Evolutionary conservation across 495 filamentous ascomycete genomes (phyloP).

Genomic region (Hypomontagnella monticulosa): DNA sequence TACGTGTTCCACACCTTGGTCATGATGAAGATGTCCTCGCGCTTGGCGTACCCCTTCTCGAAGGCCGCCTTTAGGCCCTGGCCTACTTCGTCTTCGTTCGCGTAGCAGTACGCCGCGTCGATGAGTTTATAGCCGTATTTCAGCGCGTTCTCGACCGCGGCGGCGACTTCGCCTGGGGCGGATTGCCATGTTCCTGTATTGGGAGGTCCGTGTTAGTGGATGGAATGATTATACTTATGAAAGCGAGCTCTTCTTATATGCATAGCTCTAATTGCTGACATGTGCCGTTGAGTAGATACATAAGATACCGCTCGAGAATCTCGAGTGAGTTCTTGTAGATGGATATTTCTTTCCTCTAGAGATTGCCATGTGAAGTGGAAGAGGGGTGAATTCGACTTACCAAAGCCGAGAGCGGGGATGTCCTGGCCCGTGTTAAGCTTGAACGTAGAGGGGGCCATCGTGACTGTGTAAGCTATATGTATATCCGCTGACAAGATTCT

Average conservation of each 20-base stretch:
- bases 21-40: constrained; percentile 83
- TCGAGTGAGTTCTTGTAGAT: too few relatives aligned
- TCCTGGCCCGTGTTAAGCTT: constrained; percentile 80
- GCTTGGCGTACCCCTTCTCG: constrained; percentile 68
- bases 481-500: not conserved
- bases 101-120: constrained; percentile 68
- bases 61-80: constrained; percentile 70
- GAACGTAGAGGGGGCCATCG: constrained; percentile 63
- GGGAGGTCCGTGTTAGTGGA: constrained; percentile 5
- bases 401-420: constrained; percentile 80
- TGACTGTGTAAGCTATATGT: constrained; percentile 20
- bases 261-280: too few relatives aligned
- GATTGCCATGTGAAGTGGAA: not conserved
- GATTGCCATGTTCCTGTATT: constrained; percentile 79
- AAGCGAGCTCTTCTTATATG: too few relatives aligned
- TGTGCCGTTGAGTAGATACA: too few relatives aligned
- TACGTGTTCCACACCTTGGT: constrained; percentile 88
- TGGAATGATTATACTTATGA: not conserved
- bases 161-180: constrained; percentile 65
- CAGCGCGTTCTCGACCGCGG: constrained; percentile 65
- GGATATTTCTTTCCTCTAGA: not conserved
- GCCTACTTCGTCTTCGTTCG: constrained; percentile 67
- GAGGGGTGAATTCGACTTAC: constrained; percentile 53
- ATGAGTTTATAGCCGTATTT: constrained; percentile 72
- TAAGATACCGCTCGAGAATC: too few relatives aligned